These are phyloP conservation scores for Penicillium sp. DNA, from an alignment of 2,329 filamentous ascomycete genomes.

Conservation along the genomic window DNA sequence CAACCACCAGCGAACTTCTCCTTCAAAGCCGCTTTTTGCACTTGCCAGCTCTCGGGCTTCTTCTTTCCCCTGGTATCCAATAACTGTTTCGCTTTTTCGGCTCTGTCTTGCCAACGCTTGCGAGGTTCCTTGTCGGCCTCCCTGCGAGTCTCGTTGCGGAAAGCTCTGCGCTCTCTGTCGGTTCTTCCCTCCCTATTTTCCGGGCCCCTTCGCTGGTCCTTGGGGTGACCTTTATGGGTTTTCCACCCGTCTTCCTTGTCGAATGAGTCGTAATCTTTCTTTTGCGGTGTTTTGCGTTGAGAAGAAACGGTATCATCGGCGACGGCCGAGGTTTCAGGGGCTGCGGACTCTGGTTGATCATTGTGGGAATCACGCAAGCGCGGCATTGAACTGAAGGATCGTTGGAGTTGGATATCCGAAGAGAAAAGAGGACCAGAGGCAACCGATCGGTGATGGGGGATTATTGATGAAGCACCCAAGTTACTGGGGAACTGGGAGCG, in stretches of 20 bases:
- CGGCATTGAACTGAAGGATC: background rate
- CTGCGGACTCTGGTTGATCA: background rate
- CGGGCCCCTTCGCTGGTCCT: background rate
- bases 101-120: conserved; percentile 7
- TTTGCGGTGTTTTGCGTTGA: background rate
- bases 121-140: conserved; percentile 3
- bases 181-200: background rate
- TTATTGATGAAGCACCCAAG: conserved; percentile 5
- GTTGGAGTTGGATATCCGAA: background rate
- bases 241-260: conserved; percentile 1
- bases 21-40: conserved; percentile 71
- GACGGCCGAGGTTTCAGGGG: background rate
- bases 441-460: background rate
- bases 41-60: conserved; percentile 62
- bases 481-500: conserved; percentile 21
- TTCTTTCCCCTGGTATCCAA: conserved; percentile 27
- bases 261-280: background rate
- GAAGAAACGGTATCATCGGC: background rate
- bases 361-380: background rate
- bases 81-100: conserved; percentile 6
- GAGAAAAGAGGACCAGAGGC: conserved; percentile 1
- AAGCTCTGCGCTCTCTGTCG: conserved; percentile 8
- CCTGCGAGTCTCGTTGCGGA: conserved; percentile 8
- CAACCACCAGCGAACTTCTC: conserved; percentile 77
- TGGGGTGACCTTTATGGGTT: background rate